Base-by-base conservation (phyloP, 352 stramenopile genomes). In the Peronospora tabacina region DNA sequence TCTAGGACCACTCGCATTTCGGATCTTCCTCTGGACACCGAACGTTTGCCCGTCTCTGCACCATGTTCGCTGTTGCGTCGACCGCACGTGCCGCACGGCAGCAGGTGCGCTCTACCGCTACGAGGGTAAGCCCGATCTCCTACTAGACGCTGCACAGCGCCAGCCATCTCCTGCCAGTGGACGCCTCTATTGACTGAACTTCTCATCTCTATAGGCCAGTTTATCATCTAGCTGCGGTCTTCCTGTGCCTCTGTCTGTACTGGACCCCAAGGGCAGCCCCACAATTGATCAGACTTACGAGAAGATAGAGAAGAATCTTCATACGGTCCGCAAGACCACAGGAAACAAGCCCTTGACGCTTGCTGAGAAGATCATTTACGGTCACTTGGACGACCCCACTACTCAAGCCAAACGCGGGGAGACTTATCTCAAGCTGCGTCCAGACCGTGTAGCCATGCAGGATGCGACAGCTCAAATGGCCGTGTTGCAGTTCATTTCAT, bases 401-500 rank as follows among this genome's bases (percentile, higher is more conserved):
- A 79, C 82, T 43, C 67, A 82, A 40, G 72, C 87, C 9, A 84
- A 90, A 42, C 81, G 86, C 34, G 89, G 89, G 22, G 76, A 96
- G 70, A 96, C 89, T 20, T 97, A 96, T 72, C 68, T 96, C 29
- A 96, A 96, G 80, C 73, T 97, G 40, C 78, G 85, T 52, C 89
- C 89, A 20, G 89, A 97, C 70, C 83, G 89, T 57, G 87, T 97
- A 26, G 89, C 89, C 55, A 97, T 97, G 89, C 89, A 96, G 74
- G 89, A 97, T 55, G 89, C 89, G 20, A 97, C 89, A 40, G 89
- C 89, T 17, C 89, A 97, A 70, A 97, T 97, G 89, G 89, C 89
- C 3, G 86, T 97, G 72, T 78, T 97, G 48, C 89, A 97, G 75
- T 97, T 97, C 75, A 96, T 97, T 68, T 95, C 85, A 65, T 96